Percentiles rank a stretch among this genome's conserved stretches.
Evolutionary conservation across 495 filamentous ascomycete species (phyloP).

Genomic region (Clohesyomyces aquaticus): DNA sequence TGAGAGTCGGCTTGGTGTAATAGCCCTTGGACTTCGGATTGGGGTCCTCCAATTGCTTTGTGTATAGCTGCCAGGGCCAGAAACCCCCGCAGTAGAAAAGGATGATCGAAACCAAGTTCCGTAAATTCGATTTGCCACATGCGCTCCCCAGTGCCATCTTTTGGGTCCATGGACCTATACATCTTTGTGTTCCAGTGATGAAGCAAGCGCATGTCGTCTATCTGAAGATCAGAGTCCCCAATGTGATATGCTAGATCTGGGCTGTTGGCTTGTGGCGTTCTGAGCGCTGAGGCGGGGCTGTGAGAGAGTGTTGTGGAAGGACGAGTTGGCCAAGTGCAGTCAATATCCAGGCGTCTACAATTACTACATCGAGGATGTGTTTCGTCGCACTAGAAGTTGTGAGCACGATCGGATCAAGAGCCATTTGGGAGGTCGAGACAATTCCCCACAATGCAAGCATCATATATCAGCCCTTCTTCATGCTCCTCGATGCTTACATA

Average conservation of each 20-base stretch:
- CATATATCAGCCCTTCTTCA: too few species aligned
- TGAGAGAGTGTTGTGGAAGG: too few species aligned
- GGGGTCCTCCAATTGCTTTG: neutral
- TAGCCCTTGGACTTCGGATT: neutral
- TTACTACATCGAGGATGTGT: conserved; percentile 12
- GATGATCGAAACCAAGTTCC: conserved; percentile 24
- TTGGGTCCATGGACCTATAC: neutral
- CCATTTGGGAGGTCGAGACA: neutral
- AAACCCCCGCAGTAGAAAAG: conserved; percentile 27
- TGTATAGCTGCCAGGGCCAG: conserved; percentile 27
- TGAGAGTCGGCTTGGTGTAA: conserved; percentile 18
- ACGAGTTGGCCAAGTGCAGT: conserved; percentile 8
- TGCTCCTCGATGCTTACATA: too few species aligned
- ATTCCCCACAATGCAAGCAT: too few species aligned
- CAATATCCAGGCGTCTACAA: conserved; percentile 8
- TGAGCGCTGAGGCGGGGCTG: too few species aligned
- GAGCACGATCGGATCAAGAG: neutral
- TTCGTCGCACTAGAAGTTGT: conserved; percentile 17
- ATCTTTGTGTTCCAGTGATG: conserved; percentile 22
- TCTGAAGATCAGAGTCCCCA: neutral
- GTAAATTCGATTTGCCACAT: neutral
- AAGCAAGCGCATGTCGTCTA: conserved; percentile 22
- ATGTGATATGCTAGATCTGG: neutral
- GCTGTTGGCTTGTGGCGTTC: neutral
- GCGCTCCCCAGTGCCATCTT: too few species aligned